These are phyloP conservation scores for Calonectria crousiana DNA, from an alignment of 2,329 filamentous ascomycete species.

Conservation along the genomic window DNA sequence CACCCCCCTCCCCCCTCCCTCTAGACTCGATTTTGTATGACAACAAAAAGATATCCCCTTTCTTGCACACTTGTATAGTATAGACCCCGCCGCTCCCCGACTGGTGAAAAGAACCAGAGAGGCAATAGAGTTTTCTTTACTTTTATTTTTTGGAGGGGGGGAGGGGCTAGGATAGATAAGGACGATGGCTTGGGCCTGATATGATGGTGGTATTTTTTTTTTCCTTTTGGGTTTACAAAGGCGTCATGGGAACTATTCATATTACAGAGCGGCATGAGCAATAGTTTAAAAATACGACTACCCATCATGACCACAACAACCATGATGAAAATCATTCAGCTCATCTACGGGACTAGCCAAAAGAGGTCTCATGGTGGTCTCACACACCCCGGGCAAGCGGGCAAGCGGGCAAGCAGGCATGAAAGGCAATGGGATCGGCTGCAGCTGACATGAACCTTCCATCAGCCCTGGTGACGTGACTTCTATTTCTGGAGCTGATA, in stretches of 20 bases:
- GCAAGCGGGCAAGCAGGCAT: background rate
- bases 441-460: conserved; percentile 11
- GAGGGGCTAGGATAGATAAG: conserved; percentile 16
- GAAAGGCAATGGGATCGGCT: background rate
- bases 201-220: background rate
- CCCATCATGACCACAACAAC: conserved; percentile 10
- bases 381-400: background rate
- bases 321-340: conserved; percentile 8
- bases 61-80: conserved; percentile 5
- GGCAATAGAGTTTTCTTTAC: background rate
- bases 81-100: conserved; percentile 15
- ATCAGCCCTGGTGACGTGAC: background rate
- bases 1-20: background rate
- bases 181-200: background rate
- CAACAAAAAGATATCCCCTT: background rate
- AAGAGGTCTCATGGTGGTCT: background rate
- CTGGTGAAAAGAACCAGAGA: background rate
- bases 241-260: conserved; percentile 14
- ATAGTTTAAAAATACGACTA: conserved; percentile 4
- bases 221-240: background rate
- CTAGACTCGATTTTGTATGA: background rate
- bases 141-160: conserved; percentile 1
- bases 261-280: conserved; percentile 18
- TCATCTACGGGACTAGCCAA: background rate
- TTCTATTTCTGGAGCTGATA: conserved; percentile 20